Base-by-base conservation (phyloP, 805 yeast genomes). In the Ogataea salicorniae region DNA sequence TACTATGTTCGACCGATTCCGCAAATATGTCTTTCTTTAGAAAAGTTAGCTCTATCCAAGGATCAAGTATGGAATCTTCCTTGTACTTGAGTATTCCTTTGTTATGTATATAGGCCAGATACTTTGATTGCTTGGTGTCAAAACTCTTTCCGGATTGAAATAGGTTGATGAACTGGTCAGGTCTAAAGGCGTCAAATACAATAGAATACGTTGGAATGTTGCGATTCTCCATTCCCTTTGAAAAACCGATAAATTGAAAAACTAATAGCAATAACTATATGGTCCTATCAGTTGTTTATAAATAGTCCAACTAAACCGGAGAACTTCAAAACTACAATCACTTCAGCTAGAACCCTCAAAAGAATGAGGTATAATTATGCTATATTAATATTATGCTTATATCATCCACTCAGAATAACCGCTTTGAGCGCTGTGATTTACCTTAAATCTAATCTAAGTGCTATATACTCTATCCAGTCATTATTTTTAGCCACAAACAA, bases 131-230 rank as follows among this genome's bases (percentile, higher is more conserved):
- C 17, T 31, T 42, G 6, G 34, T 49, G 37, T 45, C 46, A 22
- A 34, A 46, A 49, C 41, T 41, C 22, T 45, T 52, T 42, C 43
- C 46, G 11, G 41, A 29, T 39, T 49, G 34, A 5, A 58, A 57
- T 35, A 54, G 52, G 41, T 54, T 55, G n/a, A 54, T 45, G 18
- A 60, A 43, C 20, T 55, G 56, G n/a, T 53, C 51, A 2, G 64
- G 61, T 26, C 57, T 47, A 37, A 62, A 57, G n/a, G 55, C 46
- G 46, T 64, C 69, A 51, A 63, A 54, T 8, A 61, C 52, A 22
- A 64, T 41, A 3, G 63, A 59, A 43, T 64, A 63, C 13, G 50
- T 42, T 2, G 56, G 43, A 39, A 39, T 26, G 14, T 34, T 41
- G 8, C 9, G 31, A n/a, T 34, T 43, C 35, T 48, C 50, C 57